Conservation (phyloP, 2,329 filamentous ascomycete species). For the Cadophora sp. region DNA sequence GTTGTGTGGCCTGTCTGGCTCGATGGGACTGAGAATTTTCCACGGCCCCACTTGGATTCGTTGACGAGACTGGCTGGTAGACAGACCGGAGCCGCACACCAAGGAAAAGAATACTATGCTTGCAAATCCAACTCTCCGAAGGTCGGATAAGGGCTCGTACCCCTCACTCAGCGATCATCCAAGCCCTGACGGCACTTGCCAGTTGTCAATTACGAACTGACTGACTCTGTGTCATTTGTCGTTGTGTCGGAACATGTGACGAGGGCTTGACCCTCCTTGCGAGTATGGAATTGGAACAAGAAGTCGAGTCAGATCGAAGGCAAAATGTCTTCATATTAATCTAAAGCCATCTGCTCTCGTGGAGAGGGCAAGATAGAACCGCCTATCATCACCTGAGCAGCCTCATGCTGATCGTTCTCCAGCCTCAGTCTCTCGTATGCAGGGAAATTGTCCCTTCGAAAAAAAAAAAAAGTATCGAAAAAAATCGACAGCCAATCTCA, state of each 20-base stretch:
- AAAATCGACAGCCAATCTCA: conserved; percentile 6
- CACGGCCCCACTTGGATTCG: neutral
- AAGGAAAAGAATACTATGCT: neutral
- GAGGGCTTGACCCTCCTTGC: neutral
- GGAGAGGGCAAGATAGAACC: neutral
- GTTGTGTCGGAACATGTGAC: neutral
- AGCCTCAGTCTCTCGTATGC: neutral
- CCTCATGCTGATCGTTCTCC: neutral
- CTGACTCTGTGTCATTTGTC: neutral
- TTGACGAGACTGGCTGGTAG: neutral
- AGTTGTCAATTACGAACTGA: neutral
- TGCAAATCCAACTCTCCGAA: conserved; percentile 1
- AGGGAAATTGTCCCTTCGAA: neutral
- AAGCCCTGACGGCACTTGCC: neutral
- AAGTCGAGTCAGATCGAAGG: neutral
- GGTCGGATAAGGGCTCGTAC: conserved; percentile 7
- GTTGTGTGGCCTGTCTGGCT: neutral
- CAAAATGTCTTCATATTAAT: conserved; percentile 19
- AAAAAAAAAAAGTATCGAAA: conserved; percentile 11
- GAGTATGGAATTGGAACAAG: neutral
- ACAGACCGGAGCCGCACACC: neutral
- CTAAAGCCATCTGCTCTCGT: conserved; percentile 2
- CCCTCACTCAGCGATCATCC: neutral
- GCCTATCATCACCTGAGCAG: neutral
- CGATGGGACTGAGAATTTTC: too few relatives aligned